Evolutionary conservation across 2,329 filamentous ascomycete genomes (phyloP).

Genomic region (Bisporella sp.): DNA sequence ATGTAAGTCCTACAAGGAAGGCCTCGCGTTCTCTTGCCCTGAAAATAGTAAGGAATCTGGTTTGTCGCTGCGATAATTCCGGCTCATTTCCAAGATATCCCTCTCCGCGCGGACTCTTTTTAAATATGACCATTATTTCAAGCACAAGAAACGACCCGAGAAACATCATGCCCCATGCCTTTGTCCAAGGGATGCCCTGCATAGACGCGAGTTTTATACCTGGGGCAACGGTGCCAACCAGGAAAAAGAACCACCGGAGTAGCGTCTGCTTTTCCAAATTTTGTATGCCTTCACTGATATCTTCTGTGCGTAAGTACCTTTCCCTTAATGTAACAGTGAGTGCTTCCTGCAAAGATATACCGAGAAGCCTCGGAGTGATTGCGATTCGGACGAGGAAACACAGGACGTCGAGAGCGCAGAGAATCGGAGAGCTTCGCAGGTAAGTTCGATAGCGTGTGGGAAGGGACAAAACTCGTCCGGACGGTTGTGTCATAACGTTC

Average conservation of each 20-base stretch:
- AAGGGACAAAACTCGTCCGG: constrained; percentile 5
- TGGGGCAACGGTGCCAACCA: constrained; percentile 2
- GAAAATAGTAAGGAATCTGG: not conserved
- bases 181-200: not conserved
- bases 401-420: constrained; percentile 9
- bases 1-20: not conserved
- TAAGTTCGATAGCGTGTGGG: constrained; percentile 10
- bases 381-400: not conserved
- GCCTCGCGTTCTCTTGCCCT: not conserved
- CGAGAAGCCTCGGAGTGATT: not conserved
- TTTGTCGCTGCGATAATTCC: not conserved
- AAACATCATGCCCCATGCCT: not conserved
- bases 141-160: not conserved
- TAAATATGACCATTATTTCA: not conserved
- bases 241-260: constrained; percentile 4
- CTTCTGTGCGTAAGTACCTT: constrained; percentile 1
- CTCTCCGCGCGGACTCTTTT: not conserved
- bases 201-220: constrained; percentile 2
- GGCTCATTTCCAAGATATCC: too few relatives aligned
- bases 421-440: constrained; percentile 10
- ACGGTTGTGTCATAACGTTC: constrained; percentile 15
- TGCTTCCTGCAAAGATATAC: not conserved
- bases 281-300: constrained; percentile 1
- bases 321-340: not conserved
- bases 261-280: constrained; percentile 4